Percentiles rank a stretch among this genome's conserved stretches.
phyloP scores from a whole-genome alignment of 2,329 filamentous ascomycete genomes.

The Neopestalotiopsis sp. region DNA sequence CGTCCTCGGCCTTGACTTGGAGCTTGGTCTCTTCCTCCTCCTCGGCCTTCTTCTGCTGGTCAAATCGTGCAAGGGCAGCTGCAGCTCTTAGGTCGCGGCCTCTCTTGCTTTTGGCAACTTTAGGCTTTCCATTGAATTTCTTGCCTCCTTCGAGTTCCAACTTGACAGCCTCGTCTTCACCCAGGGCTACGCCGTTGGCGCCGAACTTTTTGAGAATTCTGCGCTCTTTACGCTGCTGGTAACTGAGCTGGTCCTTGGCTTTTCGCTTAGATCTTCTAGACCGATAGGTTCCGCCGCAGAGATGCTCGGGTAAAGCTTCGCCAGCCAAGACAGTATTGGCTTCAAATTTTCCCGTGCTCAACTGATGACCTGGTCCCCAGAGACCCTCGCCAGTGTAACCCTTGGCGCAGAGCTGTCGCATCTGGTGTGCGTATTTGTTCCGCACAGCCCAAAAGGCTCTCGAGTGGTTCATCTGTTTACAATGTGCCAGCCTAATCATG shows the following conservation, averaged over 20 bases:
- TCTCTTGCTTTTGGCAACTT: constrained; percentile 75
- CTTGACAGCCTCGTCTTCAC: constrained; percentile 71
- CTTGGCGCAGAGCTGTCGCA: constrained; percentile 72
- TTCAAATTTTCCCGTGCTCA: constrained; percentile 67
- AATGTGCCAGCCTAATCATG: constrained; percentile 70
- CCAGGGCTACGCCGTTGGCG: constrained; percentile 69
- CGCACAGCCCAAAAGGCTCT: constrained; percentile 81
- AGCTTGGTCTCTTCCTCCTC: constrained; percentile 47
- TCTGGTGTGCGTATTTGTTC: constrained; percentile 73
- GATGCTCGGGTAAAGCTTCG: constrained; percentile 69
- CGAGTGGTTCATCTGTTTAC: constrained; percentile 91
- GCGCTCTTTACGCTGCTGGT: constrained; percentile 75
- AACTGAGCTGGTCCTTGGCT: constrained; percentile 59
- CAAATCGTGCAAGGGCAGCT: constrained; percentile 77
- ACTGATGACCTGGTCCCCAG: constrained; percentile 75
- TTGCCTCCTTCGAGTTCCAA: constrained; percentile 71
- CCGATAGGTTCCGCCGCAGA: constrained; percentile 83
- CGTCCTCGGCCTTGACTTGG: constrained; percentile 33
- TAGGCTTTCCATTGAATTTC: constrained; percentile 67
- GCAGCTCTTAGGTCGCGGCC: constrained; percentile 79
- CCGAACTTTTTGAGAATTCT: constrained; percentile 81
- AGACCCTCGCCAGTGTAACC: constrained; percentile 82
- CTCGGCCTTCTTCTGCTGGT: constrained; percentile 60
- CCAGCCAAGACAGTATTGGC: constrained; percentile 55
- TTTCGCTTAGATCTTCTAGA: constrained; percentile 64